Conservation (phyloP, 805 yeast genomes). For the Clavispora fructus region DNA sequence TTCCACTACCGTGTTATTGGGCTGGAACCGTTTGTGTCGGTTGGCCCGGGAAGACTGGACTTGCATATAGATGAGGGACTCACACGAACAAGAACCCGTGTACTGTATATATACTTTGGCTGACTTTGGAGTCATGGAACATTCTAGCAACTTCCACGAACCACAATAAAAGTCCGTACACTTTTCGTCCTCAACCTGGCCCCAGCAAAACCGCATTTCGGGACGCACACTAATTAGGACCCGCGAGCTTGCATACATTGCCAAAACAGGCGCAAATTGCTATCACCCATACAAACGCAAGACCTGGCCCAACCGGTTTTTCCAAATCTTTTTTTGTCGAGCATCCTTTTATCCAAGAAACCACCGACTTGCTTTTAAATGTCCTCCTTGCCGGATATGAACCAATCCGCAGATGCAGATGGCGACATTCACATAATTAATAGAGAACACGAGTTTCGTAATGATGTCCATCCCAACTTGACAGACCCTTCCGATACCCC, state of each 20-base stretch:
- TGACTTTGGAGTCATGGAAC: slow-evolving; percentile 1
- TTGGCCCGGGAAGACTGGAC: not conserved
- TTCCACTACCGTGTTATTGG: not conserved
- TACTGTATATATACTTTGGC: not conserved
- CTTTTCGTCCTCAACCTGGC: not conserved
- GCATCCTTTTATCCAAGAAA: not conserved
- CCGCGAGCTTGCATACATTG: not conserved
- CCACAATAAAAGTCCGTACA: not conserved
- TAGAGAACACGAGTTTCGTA: slow-evolving; percentile 1
- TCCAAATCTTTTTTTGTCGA: not conserved
- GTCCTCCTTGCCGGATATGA: slow-evolving; percentile 6
- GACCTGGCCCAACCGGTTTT: not conserved
- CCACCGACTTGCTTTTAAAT: not conserved
- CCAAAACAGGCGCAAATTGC: not conserved
- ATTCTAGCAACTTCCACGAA: slow-evolving; percentile 3
- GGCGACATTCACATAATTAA: slow-evolving; percentile 14
- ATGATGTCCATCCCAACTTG: slow-evolving; percentile 3
- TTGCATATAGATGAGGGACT: not conserved
- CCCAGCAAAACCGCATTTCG: not conserved
- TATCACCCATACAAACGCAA: not conserved
- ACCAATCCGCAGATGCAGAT: slow-evolving; percentile 6
- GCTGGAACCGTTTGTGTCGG: not conserved
- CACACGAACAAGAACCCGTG: not conserved
- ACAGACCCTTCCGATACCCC: slow-evolving; percentile 14
- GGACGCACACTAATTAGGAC: not conserved